phyloP scores from a whole-genome alignment of 371 early-diverging fungal species.

The Blyttiomyces sp. region DNA sequence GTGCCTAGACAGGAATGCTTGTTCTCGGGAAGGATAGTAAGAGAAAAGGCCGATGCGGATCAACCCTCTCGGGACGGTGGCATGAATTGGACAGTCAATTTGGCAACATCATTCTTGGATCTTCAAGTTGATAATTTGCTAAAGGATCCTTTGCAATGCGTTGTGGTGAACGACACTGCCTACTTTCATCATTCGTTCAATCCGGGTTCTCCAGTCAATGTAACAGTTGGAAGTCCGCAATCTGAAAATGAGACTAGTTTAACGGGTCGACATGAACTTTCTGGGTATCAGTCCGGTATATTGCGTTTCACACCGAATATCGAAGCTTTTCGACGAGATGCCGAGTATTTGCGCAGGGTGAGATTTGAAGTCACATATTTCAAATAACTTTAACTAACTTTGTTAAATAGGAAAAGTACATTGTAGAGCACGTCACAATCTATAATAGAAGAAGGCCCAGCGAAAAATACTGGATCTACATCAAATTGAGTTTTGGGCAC shows the following conservation, averaged over 20 bases:
- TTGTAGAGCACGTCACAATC: slow-evolving; percentile 61
- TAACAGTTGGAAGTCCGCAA: not conserved
- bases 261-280: no score
- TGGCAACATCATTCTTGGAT: slow-evolving; percentile 9
- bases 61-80: not conserved
- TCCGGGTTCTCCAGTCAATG: slow-evolving; percentile 17
- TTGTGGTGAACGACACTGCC: slow-evolving; percentile 63
- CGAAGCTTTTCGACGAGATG: slow-evolving; percentile 47
- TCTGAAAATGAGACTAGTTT: not conserved
- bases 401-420: slow-evolving; percentile 57
- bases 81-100: slow-evolving; percentile 9
- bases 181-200: no score
- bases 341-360: slow-evolving; percentile 53
- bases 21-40: slow-evolving; percentile 29
- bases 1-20: slow-evolving; percentile 23
- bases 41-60: not conserved
- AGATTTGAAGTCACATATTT: slow-evolving; percentile 9
- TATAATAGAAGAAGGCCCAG: slow-evolving; percentile 61
- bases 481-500: slow-evolving; percentile 63
- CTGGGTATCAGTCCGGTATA: no score
- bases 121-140: slow-evolving; percentile 51
- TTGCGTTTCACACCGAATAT: slow-evolving; percentile 52
- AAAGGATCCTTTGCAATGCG: slow-evolving; percentile 48
- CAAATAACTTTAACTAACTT: not conserved
- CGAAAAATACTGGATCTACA: slow-evolving; percentile 58